Conservation (phyloP, 129 eudicot genomes). For the Heracleum sosnowskyi region DNA sequence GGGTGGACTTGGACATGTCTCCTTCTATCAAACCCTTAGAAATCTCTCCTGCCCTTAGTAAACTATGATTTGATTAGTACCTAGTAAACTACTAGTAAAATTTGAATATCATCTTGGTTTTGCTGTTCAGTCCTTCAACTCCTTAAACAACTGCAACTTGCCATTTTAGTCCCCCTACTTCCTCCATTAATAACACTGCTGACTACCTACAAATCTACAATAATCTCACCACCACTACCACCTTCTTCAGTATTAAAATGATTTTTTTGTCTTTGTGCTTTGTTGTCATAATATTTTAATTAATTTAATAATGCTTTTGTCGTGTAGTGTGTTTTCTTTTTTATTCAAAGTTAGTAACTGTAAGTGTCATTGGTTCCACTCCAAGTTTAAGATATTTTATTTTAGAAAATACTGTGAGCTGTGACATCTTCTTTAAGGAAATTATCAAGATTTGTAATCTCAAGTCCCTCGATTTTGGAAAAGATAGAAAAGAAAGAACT, state of each 20-base stretch:
- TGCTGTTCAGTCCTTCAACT: neutral
- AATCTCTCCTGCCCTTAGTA: neutral
- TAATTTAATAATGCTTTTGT: neutral
- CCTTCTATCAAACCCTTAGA: conserved; percentile 27
- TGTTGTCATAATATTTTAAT: neutral
- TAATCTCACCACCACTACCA: neutral
- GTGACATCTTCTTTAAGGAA: neutral
- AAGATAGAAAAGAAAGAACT: neutral
- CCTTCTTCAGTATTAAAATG: neutral
- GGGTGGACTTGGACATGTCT: conserved; percentile 32
- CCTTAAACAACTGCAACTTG: conserved; percentile 3
- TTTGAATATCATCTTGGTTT: neutral
- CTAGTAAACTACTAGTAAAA: neutral
- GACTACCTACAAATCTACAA: neutral
- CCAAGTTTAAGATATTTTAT: neutral
- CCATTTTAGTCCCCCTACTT: neutral
- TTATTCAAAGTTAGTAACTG: neutral
- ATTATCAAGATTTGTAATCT: neutral
- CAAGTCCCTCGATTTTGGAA: neutral
- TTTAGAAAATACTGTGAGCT: neutral
- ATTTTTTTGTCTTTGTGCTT: neutral
- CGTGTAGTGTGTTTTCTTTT: neutral
- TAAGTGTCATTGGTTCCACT: neutral
- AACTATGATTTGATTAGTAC: too few species aligned
- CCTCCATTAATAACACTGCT: neutral